A percentile compares a stretch with the other conserved stretches of the same genome.
Evolutionary conservation across 305 asterid genomes (phyloP).

Genomic region (Vinca major): DNA sequence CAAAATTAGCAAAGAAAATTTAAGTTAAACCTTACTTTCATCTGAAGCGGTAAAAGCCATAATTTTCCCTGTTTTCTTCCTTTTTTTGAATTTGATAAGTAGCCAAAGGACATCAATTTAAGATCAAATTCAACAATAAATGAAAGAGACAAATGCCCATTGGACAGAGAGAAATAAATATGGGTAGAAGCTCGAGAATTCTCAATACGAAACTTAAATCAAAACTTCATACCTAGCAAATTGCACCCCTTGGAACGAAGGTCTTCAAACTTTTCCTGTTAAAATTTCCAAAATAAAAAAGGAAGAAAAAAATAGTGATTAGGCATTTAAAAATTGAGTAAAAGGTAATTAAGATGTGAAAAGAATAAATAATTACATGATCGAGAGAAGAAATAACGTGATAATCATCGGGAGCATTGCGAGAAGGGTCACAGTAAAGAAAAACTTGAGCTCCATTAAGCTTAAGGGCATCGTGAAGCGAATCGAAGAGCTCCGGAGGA

Average conservation of each 20-base stretch:
- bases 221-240: constrained; percentile 47
- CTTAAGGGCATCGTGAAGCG: constrained; percentile 87
- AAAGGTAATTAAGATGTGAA: background rate
- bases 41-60: too few relatives aligned
- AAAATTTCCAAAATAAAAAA: constrained; percentile 18
- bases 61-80: too few relatives aligned
- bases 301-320: background rate
- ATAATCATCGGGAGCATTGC: constrained; percentile 63
- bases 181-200: background rate
- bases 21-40: too few relatives aligned
- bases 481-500: constrained; percentile 85
- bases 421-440: constrained; percentile 85
- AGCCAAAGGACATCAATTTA: too few relatives aligned
- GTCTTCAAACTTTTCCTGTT: constrained; percentile 75
- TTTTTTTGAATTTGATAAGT: too few relatives aligned
- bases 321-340: background rate
- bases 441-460: constrained; percentile 80
- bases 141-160: background rate
- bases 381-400: constrained; percentile 74
- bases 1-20: too few relatives aligned
- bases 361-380: constrained; percentile 34
- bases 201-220: background rate
- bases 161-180: background rate
- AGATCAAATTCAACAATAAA: background rate
- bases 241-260: constrained; percentile 79